Base-by-base conservation (phyloP, 805 yeast genomes). In the Maudiozyma saulgeensis region DNA sequence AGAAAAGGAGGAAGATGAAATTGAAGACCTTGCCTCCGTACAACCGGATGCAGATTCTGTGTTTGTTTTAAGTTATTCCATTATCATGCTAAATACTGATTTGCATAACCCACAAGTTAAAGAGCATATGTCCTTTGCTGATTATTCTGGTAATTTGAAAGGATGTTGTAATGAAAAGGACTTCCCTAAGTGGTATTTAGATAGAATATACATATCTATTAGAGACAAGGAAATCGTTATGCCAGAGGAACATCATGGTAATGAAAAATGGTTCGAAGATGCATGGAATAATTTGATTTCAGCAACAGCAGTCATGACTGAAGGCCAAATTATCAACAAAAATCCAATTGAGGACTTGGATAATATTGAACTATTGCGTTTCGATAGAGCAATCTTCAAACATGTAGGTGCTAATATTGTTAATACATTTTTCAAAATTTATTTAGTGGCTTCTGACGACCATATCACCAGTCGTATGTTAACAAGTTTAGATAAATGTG, bases 221-320 rank as follows among this genome's bases (percentile, higher is more conserved):
- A 76, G 80, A 52, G 87, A 83, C 49, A 78, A 84, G 47, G 99
- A 93, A 66, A 93, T 93, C 54, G 87, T 93, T 45, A 87, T 95
- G 90, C 98, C 99, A 0, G 98, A 93, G 60, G 99, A 93, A 60
- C 97, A 91, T 58, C 95, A 88, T 62, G 93, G 91, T 15, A 87
- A 89, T 11, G 86, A 88, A 19, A 88, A 85, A 62, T 84, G 96
- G 82, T 91, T 90, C 66, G 97, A 90, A 61, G 91, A 86, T 60
- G 72, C 79, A 16, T 86, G 95, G 95, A 82, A 82, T 56, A 81
- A 83, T 51, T 64, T 85, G 52, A 77, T 86, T 41, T 68, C 69
- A 19, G 63, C 68, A 1, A 67, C 72, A 19, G 64, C 68, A 2
- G 70, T 70, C 0, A 45, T 66, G 23, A 65, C 68, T 3, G 52